These are phyloP conservation scores for Cyberlindnera bimundalis DNA, from an alignment of 805 yeast species.

Conservation along the genomic window DNA sequence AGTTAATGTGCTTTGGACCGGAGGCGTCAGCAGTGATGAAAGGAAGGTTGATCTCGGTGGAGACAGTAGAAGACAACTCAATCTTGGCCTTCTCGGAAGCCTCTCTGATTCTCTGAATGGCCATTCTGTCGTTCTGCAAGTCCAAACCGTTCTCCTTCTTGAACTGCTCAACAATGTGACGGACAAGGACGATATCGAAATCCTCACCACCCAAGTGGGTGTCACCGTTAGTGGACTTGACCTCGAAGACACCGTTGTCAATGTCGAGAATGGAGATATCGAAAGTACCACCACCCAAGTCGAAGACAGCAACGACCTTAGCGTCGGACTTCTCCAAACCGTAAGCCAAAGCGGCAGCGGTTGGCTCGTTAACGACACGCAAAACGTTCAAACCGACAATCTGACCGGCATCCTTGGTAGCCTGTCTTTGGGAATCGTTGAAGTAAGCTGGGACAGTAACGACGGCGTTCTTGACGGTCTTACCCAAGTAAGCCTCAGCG, in stretches of 20 bases:
- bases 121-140: slow-evolving; percentile 34
- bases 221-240: slow-evolving; percentile 77
- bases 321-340: slow-evolving; percentile 56
- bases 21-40: slow-evolving; percentile 48
- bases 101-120: slow-evolving; percentile 74
- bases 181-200: slow-evolving; percentile 63
- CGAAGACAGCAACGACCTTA: slow-evolving; percentile 48
- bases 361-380: slow-evolving; percentile 78
- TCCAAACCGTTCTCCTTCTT: slow-evolving; percentile 41
- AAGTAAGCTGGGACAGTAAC: slow-evolving; percentile 84
- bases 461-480: slow-evolving; percentile 62
- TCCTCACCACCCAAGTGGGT: slow-evolving; percentile 86
- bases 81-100: slow-evolving; percentile 79
- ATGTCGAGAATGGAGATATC: slow-evolving; percentile 78
- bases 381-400: slow-evolving; percentile 73
- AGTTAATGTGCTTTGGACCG: slow-evolving; percentile 59
- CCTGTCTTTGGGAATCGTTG: slow-evolving; percentile 78
- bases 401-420: slow-evolving; percentile 73
- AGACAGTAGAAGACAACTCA: slow-evolving; percentile 63
- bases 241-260: slow-evolving; percentile 79
- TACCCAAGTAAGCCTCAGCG: slow-evolving; percentile 55
- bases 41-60: slow-evolving; percentile 67
- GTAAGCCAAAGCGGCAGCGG: slow-evolving; percentile 82
- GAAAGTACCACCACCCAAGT: slow-evolving; percentile 83
- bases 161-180: slow-evolving; percentile 56